A percentile compares a stretch with the other conserved stretches of the same genome.
Conservation (phyloP, 75 land plant genomes). For the Pinus tabuliformis region DNA sequence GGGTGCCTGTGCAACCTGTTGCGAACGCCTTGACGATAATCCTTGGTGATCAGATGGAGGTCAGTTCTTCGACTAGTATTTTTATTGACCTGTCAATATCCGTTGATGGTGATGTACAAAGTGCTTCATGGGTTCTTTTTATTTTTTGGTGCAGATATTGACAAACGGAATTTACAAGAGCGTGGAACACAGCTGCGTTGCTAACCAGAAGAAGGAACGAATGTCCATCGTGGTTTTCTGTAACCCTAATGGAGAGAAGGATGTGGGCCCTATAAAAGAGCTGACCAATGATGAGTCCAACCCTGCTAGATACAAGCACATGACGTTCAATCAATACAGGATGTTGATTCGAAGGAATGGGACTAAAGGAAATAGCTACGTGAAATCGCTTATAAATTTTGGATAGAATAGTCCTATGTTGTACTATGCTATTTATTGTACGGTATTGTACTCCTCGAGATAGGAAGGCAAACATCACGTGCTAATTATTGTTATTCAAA, state of each 20-base stretch:
- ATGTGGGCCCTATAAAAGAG: constrained; percentile 15
- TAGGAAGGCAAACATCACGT: too few relatives aligned
- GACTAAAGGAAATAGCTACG: constrained; percentile 8
- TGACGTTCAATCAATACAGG: constrained; percentile 25
- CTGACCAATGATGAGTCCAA: constrained; percentile 5
- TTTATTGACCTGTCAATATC: too few relatives aligned
- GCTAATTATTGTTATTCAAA: too few relatives aligned
- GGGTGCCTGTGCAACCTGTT: constrained; percentile 63
- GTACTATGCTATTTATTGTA: too few relatives aligned
- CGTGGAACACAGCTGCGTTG: constrained; percentile 29
- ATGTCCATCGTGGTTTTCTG: constrained; percentile 28
- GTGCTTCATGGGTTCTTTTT: background rate
- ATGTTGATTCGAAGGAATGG: constrained; percentile 4
- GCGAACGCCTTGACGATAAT: constrained; percentile 66
- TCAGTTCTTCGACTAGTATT: background rate
- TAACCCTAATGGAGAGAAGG: constrained; percentile 4
- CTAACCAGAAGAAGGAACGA: constrained; percentile 16
- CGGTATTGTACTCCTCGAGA: too few relatives aligned
- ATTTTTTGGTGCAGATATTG: constrained; percentile 15
- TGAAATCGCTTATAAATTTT: background rate
- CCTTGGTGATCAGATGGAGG: constrained; percentile 82
- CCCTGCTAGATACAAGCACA: constrained; percentile 9
- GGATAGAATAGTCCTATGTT: too few relatives aligned
- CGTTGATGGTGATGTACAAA: too few relatives aligned
- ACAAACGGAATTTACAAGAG: constrained; percentile 35